Evolutionary conservation across 805 yeast genomes (phyloP), one percentile per base, ranked within the genome.

Genomic region (Candida silvicultrix): DNA sequence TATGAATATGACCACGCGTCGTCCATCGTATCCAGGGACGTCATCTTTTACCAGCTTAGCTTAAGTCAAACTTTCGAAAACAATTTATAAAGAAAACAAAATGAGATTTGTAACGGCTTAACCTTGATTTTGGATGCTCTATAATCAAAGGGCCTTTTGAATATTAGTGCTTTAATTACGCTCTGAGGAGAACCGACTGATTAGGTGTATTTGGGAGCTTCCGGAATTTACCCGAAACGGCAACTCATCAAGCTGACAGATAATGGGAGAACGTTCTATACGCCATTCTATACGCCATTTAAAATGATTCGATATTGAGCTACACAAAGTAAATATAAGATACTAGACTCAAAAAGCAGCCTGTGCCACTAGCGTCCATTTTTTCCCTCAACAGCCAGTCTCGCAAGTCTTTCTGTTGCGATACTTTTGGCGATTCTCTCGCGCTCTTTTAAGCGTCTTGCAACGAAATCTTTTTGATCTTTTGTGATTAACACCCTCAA

Each of bases 401-500:
- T 51, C 0, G 62, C 62, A 1, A 61, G 44, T 35, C 61, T 59
- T 40, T 63, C 67, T 1, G 69, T 64, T 1, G 64, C 62, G 18
- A 67, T 56, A 36, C 59, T 57, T 38, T 62, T 66, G 19, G 60
- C 52, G 5, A 63, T 43, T 22, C 75, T 65, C 45, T 81, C 87
- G 44, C 92, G 69, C 56, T 80, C 83, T 21, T 75, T 78, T 35
- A 87, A 59, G 41, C 89, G 69, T 49, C 70, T 68, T 10, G 75
- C 70, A 3, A 87, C 88, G 59, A 71, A 83, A 1, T 71, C 71
- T 37, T 69, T 66, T 43, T 83, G 83, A 20, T 80, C 86, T 48
- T 81, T 78, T 35, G 89, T 71, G 22, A 89, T 65, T 45, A 92
- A 60, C 15, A 89, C 71, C 42, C 97, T 73, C 49, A 92, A 64